Evolutionary conservation across 495 filamentous ascomycete genomes (phyloP).

Genomic region (Neurospora tetraspora): DNA sequence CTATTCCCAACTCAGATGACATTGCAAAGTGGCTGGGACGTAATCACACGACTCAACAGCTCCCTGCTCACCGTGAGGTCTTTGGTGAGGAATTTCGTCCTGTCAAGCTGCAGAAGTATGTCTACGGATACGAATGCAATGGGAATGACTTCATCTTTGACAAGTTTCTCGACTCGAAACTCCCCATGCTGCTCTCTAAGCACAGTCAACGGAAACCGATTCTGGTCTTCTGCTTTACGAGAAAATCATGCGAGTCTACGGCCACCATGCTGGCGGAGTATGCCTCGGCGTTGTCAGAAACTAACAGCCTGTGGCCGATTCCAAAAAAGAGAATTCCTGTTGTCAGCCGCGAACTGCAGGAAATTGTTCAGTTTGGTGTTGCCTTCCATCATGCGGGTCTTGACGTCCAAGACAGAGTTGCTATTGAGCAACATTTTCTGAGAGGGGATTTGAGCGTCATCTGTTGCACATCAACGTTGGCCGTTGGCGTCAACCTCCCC

Average conservation of each 20-base stretch:
- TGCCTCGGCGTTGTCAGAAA: slow-evolving; percentile 47
- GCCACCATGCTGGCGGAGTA: slow-evolving; percentile 61
- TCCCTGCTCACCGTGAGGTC: slow-evolving; percentile 62
- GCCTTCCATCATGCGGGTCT: slow-evolving; percentile 94
- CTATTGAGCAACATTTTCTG: slow-evolving; percentile 64
- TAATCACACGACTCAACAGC: slow-evolving; percentile 51
- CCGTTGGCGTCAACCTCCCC: slow-evolving; percentile 88
- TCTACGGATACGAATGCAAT: slow-evolving; percentile 57
- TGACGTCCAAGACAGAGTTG: slow-evolving; percentile 55
- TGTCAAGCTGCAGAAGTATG: slow-evolving; percentile 76
- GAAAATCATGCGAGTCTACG: slow-evolving; percentile 66
- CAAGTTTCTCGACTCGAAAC: slow-evolving; percentile 61
- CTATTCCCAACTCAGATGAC: slow-evolving; percentile 85
- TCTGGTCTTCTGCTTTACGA: slow-evolving; percentile 86
- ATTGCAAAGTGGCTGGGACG: slow-evolving; percentile 89
- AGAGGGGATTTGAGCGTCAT: slow-evolving; percentile 75
- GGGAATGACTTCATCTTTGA: slow-evolving; percentile 86
- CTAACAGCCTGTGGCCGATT: slow-evolving; percentile 56
- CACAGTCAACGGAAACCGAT: slow-evolving; percentile 77
- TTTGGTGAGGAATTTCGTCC: slow-evolving; percentile 91
- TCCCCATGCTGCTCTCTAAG: slow-evolving; percentile 64
- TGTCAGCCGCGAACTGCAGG: slow-evolving; percentile 51
- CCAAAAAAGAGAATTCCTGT: slow-evolving; percentile 48
- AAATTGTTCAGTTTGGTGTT: slow-evolving; percentile 58
- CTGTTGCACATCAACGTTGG: slow-evolving; percentile 90